phyloP scores from a whole-genome alignment of 2,329 filamentous ascomycete genomes.

The Fusarium solani-melongenae region DNA sequence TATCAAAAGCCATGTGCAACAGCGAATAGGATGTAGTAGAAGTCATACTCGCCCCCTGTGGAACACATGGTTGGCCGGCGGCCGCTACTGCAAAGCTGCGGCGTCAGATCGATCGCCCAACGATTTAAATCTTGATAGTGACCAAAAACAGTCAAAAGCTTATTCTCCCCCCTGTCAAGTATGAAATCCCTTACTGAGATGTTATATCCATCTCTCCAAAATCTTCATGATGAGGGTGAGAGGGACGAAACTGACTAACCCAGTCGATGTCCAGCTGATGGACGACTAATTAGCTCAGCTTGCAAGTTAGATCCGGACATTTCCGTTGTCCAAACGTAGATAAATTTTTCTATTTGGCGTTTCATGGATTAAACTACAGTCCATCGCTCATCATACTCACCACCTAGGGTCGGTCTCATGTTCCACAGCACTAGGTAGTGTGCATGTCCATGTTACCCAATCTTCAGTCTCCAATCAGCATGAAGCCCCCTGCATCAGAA shows the following conservation, averaged over 20 bases:
- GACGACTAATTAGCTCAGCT: neutral
- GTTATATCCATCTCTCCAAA: neutral
- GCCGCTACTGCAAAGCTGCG: neutral
- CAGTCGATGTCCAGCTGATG: neutral
- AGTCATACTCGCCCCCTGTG: neutral
- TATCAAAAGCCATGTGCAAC: neutral
- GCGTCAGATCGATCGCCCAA: neutral
- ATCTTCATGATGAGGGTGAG: neutral
- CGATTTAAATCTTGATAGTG: neutral
- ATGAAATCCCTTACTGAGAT: neutral
- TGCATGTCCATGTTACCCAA: neutral
- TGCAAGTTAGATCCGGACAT: neutral
- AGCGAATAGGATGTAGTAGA: neutral
- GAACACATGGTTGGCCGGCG: neutral
- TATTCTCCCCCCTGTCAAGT: neutral
- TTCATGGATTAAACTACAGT: neutral
- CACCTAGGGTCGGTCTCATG: neutral
- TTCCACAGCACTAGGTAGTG: neutral
- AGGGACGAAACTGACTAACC: neutral
- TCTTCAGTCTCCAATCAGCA: neutral
- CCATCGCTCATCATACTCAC: neutral
- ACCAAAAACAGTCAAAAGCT: neutral
- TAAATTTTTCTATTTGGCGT: neutral
- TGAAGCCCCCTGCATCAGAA: neutral
- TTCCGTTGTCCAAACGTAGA: neutral